Base-by-base conservation (phyloP, 2,329 filamentous ascomycete species). In the Escovopsis sp. region DNA sequence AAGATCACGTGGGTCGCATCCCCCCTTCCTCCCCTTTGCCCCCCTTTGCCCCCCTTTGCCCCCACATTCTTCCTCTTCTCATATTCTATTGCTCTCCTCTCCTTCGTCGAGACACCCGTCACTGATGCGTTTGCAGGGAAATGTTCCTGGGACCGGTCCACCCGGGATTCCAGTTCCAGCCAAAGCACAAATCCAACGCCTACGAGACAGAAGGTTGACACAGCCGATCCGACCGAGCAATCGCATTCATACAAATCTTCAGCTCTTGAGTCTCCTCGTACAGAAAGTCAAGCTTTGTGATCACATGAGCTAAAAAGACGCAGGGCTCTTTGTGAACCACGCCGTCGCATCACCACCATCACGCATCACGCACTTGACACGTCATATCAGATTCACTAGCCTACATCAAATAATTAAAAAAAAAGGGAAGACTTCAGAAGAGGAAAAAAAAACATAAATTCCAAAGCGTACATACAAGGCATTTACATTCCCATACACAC, bases 121-220 rank as follows among this genome's bases (percentile, higher is more conserved):
- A 23, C 23, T 23, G 6, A 23, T 23, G 23, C 33, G 43, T 54
- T 36, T 47, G 41, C 46, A 94, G 89, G 60, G 91, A 98, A 60
- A 96, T 98, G 87, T 98, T 93, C 68, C 72, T 98, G 15, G 91
- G 91, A 7, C 86, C 86, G 38, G 84, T 86, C 6, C 85, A 94
- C 52, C 79, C 84, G 34, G 82, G 85, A 53, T 98, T 96, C 72
- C 80, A 82, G 51, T 98, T 96, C 65, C 79, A 89, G 65, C 91
- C 91, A 3, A 98, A 98, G 70, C 91, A 98, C 69, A 96, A 94
- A 69, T 91, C 85, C 38, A 93, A 94, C 58, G 76, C 80, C 42
- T 94, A 94, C 39, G 85, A 87, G 61, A 82, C 79, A 2, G 80
- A 85, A 56, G 81, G 82, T 39, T 82, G 61, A 52, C 15, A 37